Evolutionary conservation across 257 asterid species (phyloP).

Genomic region (Gentiana straminea): DNA sequence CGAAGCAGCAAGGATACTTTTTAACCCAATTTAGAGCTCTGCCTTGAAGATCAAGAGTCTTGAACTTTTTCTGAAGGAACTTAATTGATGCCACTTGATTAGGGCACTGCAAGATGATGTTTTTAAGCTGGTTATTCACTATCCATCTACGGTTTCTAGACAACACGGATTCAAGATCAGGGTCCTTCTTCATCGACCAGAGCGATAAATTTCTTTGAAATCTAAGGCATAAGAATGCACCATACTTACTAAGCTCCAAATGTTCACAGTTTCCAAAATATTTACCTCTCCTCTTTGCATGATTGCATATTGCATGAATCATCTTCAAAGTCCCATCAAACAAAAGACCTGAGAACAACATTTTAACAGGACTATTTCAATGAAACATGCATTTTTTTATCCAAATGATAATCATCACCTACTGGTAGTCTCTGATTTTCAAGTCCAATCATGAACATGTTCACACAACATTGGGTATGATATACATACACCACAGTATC

Average conservation of each 20-base stretch:
- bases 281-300: conserved; percentile 22
- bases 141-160: conserved; percentile 83
- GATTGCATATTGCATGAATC: not conserved
- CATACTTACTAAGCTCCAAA: conserved; percentile 12
- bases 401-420: no score
- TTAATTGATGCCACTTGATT: conserved; percentile 43
- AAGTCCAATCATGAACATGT: no score
- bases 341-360: no score
- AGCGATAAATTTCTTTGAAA: conserved; percentile 35
- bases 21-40: conserved; percentile 80
- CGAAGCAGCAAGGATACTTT: conserved; percentile 88
- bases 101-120: conserved; percentile 62
- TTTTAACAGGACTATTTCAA: no score
- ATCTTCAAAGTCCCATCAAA: not conserved
- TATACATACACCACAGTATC: no score
- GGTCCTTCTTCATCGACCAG: conserved; percentile 97
- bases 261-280: conserved; percentile 12
- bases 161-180: conserved; percentile 72
- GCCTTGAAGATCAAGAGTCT: conserved; percentile 77
- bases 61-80: conserved; percentile 72
- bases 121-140: conserved; percentile 80
- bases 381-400: no score
- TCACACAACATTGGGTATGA: no score
- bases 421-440: no score
- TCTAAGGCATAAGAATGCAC: conserved; percentile 8